phyloP scores from a whole-genome alignment of 2,329 filamentous ascomycete genomes.

The Beauveria sp. region DNA sequence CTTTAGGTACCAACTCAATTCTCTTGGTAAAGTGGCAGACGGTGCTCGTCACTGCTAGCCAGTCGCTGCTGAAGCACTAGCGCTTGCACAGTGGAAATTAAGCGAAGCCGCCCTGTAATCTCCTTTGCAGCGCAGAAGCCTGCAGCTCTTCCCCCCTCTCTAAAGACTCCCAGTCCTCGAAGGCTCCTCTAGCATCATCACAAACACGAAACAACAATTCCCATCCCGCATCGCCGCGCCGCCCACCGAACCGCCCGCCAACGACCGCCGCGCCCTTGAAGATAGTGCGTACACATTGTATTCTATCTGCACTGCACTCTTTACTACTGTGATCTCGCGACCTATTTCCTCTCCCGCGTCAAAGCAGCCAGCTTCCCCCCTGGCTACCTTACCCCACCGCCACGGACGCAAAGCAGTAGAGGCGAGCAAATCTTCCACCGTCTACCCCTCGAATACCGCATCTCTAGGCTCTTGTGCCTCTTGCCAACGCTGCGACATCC shows the following conservation, averaged over 20 bases:
- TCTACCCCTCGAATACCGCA: conserved; percentile 1
- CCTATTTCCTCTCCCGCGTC: background rate
- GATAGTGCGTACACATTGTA: background rate
- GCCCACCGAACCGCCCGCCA: background rate
- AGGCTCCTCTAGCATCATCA: conserved; percentile 12
- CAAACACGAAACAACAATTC: conserved; percentile 9
- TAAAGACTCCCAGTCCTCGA: background rate
- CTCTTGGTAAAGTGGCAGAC: background rate
- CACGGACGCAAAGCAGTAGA: conserved; percentile 5
- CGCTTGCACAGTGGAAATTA: conserved; percentile 9
- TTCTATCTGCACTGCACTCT: background rate
- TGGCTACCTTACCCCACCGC: conserved; percentile 11
- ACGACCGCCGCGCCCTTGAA: background rate
- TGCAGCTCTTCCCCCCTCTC: background rate
- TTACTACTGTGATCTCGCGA: background rate
- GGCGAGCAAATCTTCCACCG: conserved; percentile 5
- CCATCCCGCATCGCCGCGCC: background rate
- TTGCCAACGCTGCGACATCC: conserved; percentile 6
- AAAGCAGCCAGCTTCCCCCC: conserved; percentile 4
- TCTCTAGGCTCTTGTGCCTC: conserved; percentile 11
- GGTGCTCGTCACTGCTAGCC: background rate
- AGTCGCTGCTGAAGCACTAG: background rate
- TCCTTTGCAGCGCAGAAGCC: conserved; percentile 1
- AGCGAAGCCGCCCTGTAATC: conserved; percentile 9
- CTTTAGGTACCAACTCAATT: no score